These are phyloP conservation scores for Colletotrichum musae DNA, from an alignment of 2,329 filamentous ascomycete species.

Conservation along the genomic window DNA sequence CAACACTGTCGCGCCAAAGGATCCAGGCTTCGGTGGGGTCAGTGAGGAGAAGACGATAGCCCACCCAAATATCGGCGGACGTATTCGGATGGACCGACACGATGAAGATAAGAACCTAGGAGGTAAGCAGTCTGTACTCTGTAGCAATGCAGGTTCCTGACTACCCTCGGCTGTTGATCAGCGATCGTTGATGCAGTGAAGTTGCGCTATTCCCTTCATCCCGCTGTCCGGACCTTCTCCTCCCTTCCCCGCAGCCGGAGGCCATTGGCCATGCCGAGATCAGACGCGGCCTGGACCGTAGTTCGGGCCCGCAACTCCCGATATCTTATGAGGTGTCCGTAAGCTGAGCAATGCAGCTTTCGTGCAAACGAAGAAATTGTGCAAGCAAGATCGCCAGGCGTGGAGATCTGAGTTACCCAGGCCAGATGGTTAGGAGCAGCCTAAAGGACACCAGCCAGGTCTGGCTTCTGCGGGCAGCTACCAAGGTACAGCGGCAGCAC, in stretches of 20 bases:
- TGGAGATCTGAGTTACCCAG: too few species aligned
- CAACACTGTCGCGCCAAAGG: neutral
- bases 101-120: conserved; percentile 13
- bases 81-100: neutral
- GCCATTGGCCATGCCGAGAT: conserved; percentile 2
- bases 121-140: too few species aligned
- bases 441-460: too few species aligned
- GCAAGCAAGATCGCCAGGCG: too few species aligned
- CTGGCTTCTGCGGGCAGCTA: too few species aligned
- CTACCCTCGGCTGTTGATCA: neutral
- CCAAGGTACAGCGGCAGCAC: too few species aligned
- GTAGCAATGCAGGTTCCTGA: too few species aligned
- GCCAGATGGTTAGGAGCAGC: too few species aligned
- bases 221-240: conserved; percentile 14
- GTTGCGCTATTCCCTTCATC: neutral
- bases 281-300: neutral
- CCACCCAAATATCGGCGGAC: neutral
- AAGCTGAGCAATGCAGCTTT: too few species aligned
- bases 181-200: neutral
- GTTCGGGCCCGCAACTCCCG: conserved; percentile 44
- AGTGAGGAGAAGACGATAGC: neutral
- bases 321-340: too few species aligned
- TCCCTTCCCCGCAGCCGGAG: conserved; percentile 10
- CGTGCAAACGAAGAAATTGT: too few species aligned
- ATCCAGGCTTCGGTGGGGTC: conserved; percentile 29